Percentiles rank a stretch among this genome's conserved stretches.
Evolutionary conservation across 768 basidiomycete genomes (phyloP).

Genomic region (Pleurotus cornucopiae): DNA sequence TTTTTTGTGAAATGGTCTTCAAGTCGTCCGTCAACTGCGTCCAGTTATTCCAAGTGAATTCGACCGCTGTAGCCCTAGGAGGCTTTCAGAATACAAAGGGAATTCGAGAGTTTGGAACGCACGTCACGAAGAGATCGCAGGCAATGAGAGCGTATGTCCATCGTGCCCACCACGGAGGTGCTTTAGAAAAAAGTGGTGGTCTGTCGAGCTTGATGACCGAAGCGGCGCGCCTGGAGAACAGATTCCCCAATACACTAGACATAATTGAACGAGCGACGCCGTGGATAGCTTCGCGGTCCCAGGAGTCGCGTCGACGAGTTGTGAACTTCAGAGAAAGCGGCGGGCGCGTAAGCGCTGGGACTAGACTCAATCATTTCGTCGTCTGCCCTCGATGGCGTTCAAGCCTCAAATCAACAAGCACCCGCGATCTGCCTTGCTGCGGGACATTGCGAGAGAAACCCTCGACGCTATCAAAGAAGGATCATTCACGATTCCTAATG

Average conservation of each 20-base stretch:
- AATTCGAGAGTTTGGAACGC: constrained; percentile 5
- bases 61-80: constrained; percentile 24
- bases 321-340: no score
- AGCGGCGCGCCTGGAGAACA: neutral
- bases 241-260: neutral
- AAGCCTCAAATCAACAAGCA: constrained; percentile 10
- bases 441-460: constrained; percentile 48
- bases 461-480: constrained; percentile 45
- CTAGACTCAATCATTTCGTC: no score
- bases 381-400: neutral
- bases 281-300: no score
- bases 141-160: constrained; percentile 25
- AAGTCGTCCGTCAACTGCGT: constrained; percentile 19
- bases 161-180: constrained; percentile 26
- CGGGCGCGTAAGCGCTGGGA: no score
- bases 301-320: no score
- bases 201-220: constrained; percentile 10
- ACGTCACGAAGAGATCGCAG: constrained; percentile 29
- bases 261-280: neutral
- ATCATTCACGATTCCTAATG: constrained; percentile 24
- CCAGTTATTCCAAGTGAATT: constrained; percentile 32
- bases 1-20: constrained; percentile 15
- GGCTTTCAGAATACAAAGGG: neutral
- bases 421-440: constrained; percentile 22
- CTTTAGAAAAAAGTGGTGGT: constrained; percentile 23